Evolutionary conservation across 768 basidiomycete species (phyloP).

Genomic region (Naganishia onofrii): DNA sequence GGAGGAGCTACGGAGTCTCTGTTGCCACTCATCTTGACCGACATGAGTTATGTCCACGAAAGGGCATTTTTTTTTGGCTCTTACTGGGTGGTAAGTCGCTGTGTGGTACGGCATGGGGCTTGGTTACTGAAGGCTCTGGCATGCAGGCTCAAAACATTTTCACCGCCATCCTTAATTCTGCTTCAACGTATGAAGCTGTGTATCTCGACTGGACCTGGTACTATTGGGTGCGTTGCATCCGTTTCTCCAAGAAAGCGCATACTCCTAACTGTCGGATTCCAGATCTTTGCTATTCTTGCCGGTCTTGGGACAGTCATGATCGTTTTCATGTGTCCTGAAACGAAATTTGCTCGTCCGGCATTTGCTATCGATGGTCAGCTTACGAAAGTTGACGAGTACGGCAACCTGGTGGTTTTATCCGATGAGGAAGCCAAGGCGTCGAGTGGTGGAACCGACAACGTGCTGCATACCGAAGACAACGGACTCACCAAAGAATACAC

Average conservation of each 20-base stretch:
- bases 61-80: slow-evolving; percentile 7
- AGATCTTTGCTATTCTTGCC: slow-evolving; percentile 24
- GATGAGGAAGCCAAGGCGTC: slow-evolving; percentile 16
- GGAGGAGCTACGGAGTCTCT: slow-evolving; percentile 19
- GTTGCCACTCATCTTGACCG: slow-evolving; percentile 23
- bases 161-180: slow-evolving; percentile 15
- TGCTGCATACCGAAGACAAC: neutral
- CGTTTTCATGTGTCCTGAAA: slow-evolving; percentile 13
- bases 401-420: slow-evolving; percentile 20
- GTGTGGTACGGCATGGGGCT: neutral
- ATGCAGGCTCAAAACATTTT: slow-evolving; percentile 21
- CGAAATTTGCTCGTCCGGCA: slow-evolving; percentile 17
- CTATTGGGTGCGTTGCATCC: slow-evolving; percentile 17
- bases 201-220: slow-evolving; percentile 23
- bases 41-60: slow-evolving; percentile 22
- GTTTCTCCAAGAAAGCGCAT: neutral
- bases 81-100: slow-evolving; percentile 21
- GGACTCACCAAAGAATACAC: neutral
- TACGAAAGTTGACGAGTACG: slow-evolving; percentile 22
- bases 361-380: slow-evolving; percentile 25
- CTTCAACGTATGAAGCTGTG: slow-evolving; percentile 19
- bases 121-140: neutral
- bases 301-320: slow-evolving; percentile 10
- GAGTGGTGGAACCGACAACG: too few species aligned
- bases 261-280: neutral